Evolutionary conservation across 805 yeast genomes (phyloP).

Genomic region (Saccharomycopsis schoenii): DNA sequence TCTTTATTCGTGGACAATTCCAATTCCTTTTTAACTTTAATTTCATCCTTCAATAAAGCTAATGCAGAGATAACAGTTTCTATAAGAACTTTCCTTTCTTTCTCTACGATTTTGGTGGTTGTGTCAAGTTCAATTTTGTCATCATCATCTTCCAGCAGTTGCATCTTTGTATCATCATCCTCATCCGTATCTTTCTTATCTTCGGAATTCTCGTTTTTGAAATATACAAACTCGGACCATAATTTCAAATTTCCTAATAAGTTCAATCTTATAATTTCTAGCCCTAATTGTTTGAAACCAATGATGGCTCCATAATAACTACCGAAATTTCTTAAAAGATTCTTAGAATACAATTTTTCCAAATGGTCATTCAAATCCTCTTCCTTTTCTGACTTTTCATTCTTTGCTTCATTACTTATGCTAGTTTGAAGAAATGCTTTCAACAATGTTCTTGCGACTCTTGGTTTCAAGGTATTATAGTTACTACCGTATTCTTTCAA

Average conservation of each 20-base stretch:
- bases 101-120: slow-evolving; percentile 24
- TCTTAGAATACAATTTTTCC: slow-evolving; percentile 6
- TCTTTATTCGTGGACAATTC: slow-evolving; percentile 20
- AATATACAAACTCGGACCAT: slow-evolving; percentile 62
- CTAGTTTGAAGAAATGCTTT: slow-evolving; percentile 83
- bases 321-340: slow-evolving; percentile 34
- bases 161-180: slow-evolving; percentile 10
- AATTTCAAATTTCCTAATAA: slow-evolving; percentile 74
- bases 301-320: slow-evolving; percentile 87
- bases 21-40: not conserved
- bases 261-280: slow-evolving; percentile 77
- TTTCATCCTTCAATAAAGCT: slow-evolving; percentile 23
- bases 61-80: slow-evolving; percentile 47
- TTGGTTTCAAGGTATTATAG: slow-evolving; percentile 81
- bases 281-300: slow-evolving; percentile 76
- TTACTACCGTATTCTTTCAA: slow-evolving; percentile 71
- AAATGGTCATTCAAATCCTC: not conserved
- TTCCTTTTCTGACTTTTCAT: not conserved
- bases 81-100: slow-evolving; percentile 40
- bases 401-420: slow-evolving; percentile 25
- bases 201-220: slow-evolving; percentile 21
- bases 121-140: slow-evolving; percentile 6
- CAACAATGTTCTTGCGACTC: slow-evolving; percentile 85
- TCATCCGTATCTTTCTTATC: slow-evolving; percentile 19
- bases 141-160: slow-evolving; percentile 13